Evolutionary conservation across 2,329 filamentous ascomycete genomes (phyloP), one percentile per base, ranked within the genome.

Genomic region (Blastomyces percursus): DNA sequence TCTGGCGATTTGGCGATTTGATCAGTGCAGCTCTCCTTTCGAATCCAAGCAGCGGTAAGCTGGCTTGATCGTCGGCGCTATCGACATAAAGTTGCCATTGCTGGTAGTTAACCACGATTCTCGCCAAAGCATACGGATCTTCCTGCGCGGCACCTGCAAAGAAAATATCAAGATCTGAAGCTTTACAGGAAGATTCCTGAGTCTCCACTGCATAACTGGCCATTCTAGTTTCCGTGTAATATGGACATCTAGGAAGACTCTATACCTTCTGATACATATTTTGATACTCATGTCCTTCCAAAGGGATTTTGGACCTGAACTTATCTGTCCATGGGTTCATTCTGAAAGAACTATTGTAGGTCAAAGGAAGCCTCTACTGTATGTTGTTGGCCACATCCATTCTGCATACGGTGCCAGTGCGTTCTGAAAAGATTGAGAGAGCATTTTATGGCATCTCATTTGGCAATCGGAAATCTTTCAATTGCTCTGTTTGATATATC

Each of bases 31-130:
- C 21, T 86, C 84, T 4, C 80, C 82, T 0, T 74, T 78, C 2
- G 86, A 90, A 84, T 96, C 51, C 88, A 95, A 74, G 77, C 75
- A 16, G 86, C 91, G 70, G 77, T 96, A 55, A 82, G 91, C 75
- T 96, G 90, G 90, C 78, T 96, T 24, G 80, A 79, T 42, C 75
- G 78, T 1, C 81, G 88, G 21, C 86, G 89, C 0, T 90, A 95
- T 71, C 75, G 76, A 50, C 81, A 91, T 72, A 95, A 95, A 73
- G 79, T 96, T 16, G 81, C 91, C 19, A 84, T 96, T 40, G 84
- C 85, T 16, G 91, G 91, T 0, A 96, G n/a, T n/a, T n/a, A n/a
- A 96, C 71, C 91, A 96, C 71, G 91, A 96, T 84, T 76, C 87
- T 95, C 63, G 91, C 94, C 73, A 78, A 82, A 32, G 76, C 77